phyloP scores from a whole-genome alignment of 73 alveolate species.

The Paramecium caudatum region DNA sequence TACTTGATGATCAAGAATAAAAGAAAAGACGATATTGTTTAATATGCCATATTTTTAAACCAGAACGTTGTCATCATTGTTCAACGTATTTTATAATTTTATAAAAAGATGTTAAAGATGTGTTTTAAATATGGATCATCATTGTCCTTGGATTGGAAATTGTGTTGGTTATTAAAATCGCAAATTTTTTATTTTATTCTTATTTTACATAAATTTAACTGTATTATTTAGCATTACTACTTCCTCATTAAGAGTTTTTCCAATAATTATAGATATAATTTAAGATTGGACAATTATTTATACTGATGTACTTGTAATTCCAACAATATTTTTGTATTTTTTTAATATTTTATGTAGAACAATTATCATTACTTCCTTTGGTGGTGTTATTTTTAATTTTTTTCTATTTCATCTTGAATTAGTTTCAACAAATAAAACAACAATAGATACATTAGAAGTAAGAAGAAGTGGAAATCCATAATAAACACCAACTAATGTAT shows the following conservation, averaged over 20 bases:
- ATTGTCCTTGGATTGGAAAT: constrained; percentile 96
- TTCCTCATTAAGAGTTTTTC: background rate
- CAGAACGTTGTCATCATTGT: constrained; percentile 95
- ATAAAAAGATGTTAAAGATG: constrained; percentile 83
- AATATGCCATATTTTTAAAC: constrained; percentile 95
- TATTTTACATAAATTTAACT: constrained; percentile 79
- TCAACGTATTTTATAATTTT: constrained; percentile 58
- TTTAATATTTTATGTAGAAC: background rate
- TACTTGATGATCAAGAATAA: constrained; percentile 90
- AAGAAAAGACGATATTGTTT: constrained; percentile 94
- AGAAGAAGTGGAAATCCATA: constrained; percentile 40
- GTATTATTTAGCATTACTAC: constrained; percentile 12
- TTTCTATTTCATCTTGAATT: constrained; percentile 73
- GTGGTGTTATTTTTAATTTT: constrained; percentile 71
- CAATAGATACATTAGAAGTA: constrained; percentile 72
- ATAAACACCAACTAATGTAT: background rate
- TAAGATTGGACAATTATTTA: constrained; percentile 39
- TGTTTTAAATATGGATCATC: constrained; percentile 97
- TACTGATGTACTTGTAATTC: background rate
- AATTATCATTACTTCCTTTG: background rate
- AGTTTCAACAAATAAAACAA: constrained; percentile 74
- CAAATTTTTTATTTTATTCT: constrained; percentile 87
- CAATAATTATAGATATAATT: constrained; percentile 23
- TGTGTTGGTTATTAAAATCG: constrained; percentile 95
- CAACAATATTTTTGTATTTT: background rate